Evolutionary conservation across 371 early-diverging fungal genomes (phyloP).

Genomic region (Mortierella sp.): DNA sequence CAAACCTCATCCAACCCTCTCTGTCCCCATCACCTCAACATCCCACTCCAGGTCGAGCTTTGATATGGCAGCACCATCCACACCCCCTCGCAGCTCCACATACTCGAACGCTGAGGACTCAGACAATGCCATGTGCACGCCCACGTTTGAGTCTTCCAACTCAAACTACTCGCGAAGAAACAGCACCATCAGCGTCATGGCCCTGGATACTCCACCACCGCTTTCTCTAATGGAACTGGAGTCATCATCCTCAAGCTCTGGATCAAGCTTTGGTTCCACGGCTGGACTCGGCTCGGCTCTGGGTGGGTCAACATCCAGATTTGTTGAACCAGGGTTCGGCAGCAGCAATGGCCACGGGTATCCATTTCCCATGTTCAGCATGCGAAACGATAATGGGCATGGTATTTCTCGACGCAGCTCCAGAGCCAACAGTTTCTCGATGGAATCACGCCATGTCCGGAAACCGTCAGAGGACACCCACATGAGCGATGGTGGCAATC

Average conservation of each 20-base stretch:
- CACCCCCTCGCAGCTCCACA: slow-evolving; percentile 36
- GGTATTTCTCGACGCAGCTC: slow-evolving; percentile 41
- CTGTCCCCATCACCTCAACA: slow-evolving; percentile 35
- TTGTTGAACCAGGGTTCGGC: slow-evolving; percentile 13
- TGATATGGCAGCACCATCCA: slow-evolving; percentile 41
- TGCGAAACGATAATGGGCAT: slow-evolving; percentile 21
- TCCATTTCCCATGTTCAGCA: slow-evolving; percentile 43
- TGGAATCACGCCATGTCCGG: slow-evolving; percentile 48
- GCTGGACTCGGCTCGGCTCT: slow-evolving; percentile 7
- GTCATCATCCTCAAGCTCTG: slow-evolving; percentile 31
- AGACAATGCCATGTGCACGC: slow-evolving; percentile 54
- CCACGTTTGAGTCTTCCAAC: slow-evolving; percentile 43
- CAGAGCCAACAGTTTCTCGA: slow-evolving; percentile 51
- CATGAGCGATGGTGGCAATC: slow-evolving; percentile 54
- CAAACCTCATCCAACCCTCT: slow-evolving; percentile 51
- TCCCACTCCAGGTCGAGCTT: slow-evolving; percentile 21
- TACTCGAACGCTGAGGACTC: slow-evolving; percentile 48
- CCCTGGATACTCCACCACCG: slow-evolving; percentile 53
- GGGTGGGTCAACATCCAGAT: slow-evolving; percentile 11
- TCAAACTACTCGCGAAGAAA: slow-evolving; percentile 38
- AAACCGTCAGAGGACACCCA: slow-evolving; percentile 48
- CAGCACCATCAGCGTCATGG: slow-evolving; percentile 51
- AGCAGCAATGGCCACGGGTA: slow-evolving; percentile 13
- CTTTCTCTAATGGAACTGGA: slow-evolving; percentile 50
- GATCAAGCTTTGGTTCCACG: slow-evolving; percentile 29